Conservation (phyloP, 805 yeast species). For the Saccharomycopsis javanensis region DNA sequence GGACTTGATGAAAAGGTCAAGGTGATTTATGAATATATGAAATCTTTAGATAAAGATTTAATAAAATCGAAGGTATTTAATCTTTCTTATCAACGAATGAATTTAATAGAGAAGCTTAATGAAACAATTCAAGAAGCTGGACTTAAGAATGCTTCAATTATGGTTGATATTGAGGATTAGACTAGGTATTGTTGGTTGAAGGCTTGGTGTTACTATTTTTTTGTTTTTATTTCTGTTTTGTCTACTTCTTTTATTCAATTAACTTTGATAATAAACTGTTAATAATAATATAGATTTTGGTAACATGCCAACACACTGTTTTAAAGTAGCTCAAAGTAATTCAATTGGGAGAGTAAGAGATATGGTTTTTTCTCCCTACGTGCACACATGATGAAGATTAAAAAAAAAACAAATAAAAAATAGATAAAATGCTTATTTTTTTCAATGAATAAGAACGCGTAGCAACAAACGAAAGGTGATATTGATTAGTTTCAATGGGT, state of each 20-base stretch:
- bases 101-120: constrained; percentile 45
- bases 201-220: too few species aligned
- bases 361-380: too few species aligned
- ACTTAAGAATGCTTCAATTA: constrained; percentile 68
- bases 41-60: constrained; percentile 40
- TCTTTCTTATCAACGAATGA: constrained; percentile 46
- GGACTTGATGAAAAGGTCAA: constrained; percentile 46
- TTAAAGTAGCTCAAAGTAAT: too few species aligned
- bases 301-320: too few species aligned
- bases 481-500: too few species aligned
- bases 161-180: constrained; percentile 41
- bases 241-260: neutral
- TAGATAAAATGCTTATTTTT: neutral
- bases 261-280: too few species aligned
- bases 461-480: too few species aligned
- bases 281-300: too few species aligned
- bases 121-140: constrained; percentile 63
- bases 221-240: too few species aligned
- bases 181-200: neutral
- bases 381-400: too few species aligned
- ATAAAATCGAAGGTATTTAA: constrained; percentile 41
- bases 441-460: too few species aligned
- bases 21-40: constrained; percentile 55
- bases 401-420: neutral
- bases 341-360: too few species aligned